Conservation (phyloP, 2,329 filamentous ascomycete genomes). For the Fusarium humuli region DNA sequence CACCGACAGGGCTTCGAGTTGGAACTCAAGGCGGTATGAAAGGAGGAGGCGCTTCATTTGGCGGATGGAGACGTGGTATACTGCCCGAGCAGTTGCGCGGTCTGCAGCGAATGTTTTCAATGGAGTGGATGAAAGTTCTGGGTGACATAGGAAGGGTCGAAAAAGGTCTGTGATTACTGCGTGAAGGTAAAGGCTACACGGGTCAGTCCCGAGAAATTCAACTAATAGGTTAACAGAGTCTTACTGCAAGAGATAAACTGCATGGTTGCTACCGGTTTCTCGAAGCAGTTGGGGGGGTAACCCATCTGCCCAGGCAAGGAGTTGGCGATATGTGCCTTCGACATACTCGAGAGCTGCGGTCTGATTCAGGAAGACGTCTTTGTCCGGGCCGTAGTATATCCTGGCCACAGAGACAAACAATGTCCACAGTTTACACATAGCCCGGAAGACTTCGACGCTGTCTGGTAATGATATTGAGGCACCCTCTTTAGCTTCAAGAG, state of each 20-base stretch:
- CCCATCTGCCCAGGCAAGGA: not conserved
- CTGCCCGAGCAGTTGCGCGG: not conserved
- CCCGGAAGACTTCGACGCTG: not conserved
- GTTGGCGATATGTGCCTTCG: not conserved
- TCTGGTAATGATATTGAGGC: rapidly evolving
- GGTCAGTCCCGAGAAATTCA: not conserved
- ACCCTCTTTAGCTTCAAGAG: not conserved
- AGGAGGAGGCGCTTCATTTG: not conserved
- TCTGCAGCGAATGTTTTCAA: not conserved
- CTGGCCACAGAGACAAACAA: not conserved
- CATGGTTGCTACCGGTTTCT: not conserved
- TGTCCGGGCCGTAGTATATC: not conserved
- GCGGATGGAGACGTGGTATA: not conserved
- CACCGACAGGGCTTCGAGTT: not conserved
- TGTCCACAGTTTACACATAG: not conserved
- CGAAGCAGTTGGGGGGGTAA: not conserved
- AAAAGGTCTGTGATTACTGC: not conserved
- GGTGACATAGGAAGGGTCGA: not conserved
- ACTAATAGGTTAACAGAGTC: not conserved
- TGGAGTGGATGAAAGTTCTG: rapidly evolving
- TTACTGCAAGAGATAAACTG: conserved; percentile 2
- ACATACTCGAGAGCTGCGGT: not conserved
- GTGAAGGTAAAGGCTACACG: not conserved
- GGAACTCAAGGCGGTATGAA: not conserved
- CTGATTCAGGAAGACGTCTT: not conserved